phyloP scores from a whole-genome alignment of 2,329 filamentous ascomycete species.

The Diaporthe batatas region DNA sequence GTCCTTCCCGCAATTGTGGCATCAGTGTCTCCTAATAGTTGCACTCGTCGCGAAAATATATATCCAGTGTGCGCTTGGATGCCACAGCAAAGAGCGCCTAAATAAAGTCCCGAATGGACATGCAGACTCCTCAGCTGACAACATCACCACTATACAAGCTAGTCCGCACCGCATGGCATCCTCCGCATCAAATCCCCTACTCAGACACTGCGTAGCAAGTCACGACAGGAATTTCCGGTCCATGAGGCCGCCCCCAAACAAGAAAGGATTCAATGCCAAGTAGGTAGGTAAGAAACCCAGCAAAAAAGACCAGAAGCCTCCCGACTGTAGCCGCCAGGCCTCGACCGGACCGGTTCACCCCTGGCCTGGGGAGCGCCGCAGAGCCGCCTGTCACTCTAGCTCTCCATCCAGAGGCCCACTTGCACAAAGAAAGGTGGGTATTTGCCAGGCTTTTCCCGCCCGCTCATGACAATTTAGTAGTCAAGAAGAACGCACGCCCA shows the following conservation, averaged over 20 bases:
- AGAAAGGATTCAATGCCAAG: not conserved
- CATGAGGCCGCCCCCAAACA: not conserved
- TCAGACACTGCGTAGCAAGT: not conserved
- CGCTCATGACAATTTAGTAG: not conserved
- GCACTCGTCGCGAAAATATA: too few species aligned
- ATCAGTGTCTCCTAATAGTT: too few species aligned
- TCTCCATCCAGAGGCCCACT: not conserved
- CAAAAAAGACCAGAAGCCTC: not conserved
- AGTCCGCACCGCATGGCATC: not conserved
- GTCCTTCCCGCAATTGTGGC: not conserved
- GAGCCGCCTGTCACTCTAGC: conserved; percentile 1
- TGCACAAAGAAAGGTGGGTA: not conserved
- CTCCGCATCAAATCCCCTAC: not conserved
- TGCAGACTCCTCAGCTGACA: not conserved
- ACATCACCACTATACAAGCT: not conserved
- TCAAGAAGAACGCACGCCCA: not conserved
- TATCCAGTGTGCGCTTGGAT: too few species aligned
- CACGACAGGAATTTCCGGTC: not conserved
- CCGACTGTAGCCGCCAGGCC: conserved; percentile 17
- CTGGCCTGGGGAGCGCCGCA: not conserved
- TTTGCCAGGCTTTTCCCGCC: not conserved
- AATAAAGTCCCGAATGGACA: not conserved
- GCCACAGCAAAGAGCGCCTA: too few species aligned
- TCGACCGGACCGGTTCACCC: conserved; percentile 17
- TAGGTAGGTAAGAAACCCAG: not conserved